phyloP scores from a whole-genome alignment of 129 eudicot genomes.

The Arctium minus region DNA sequence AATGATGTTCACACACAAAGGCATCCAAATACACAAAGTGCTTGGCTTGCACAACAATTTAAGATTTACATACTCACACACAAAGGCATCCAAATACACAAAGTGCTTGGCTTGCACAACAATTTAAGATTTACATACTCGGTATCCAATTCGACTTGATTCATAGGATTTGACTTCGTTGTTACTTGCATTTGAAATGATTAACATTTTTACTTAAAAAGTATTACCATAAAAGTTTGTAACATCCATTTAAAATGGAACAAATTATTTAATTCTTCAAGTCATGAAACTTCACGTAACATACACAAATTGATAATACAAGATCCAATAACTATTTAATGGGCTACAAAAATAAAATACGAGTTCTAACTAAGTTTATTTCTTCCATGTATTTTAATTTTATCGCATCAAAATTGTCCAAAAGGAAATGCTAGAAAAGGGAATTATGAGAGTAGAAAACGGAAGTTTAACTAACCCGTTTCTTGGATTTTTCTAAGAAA shows the following conservation, averaged over 20 bases:
- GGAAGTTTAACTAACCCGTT: not conserved
- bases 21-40: not conserved
- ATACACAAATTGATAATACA: not conserved
- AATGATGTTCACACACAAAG: not conserved
- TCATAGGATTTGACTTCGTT: not conserved
- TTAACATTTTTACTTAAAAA: not conserved
- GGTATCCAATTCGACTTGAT: not conserved
- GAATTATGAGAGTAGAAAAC: not conserved
- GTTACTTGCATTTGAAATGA: not conserved
- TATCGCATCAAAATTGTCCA: not conserved
- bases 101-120: not conserved
- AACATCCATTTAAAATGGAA: not conserved
- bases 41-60: not conserved
- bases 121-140: not conserved
- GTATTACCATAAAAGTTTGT: not conserved
- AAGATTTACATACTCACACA: not conserved
- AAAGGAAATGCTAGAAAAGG: not conserved
- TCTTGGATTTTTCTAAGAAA: not conserved
- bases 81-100: not conserved
- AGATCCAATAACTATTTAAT: not conserved
- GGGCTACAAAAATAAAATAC: too few relatives aligned
- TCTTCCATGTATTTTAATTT: not conserved
- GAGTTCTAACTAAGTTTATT: not conserved
- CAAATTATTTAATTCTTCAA: too few relatives aligned
- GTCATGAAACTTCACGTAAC: not conserved